Evolutionary conservation across 306 rosid genomes (phyloP), one percentile per base, ranked within the genome.

Genomic region (Trifolium dubium): DNA sequence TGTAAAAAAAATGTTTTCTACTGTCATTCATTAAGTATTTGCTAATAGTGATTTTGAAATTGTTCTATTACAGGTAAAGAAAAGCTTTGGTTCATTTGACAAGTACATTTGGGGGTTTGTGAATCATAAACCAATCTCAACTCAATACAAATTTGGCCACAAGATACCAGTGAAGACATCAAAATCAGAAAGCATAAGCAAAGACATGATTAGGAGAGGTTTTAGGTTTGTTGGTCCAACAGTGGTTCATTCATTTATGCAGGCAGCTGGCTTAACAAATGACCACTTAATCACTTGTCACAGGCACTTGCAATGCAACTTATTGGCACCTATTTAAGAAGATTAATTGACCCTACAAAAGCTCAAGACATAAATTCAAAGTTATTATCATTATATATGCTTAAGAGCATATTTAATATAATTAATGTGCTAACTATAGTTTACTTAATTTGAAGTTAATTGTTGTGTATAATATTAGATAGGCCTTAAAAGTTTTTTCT

Each of bases 121-220:
- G 55, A 95, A 88, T 84, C 83, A 90, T 35, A 90, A 88, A 74
- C 92, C 96, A 0, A 88, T 95, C 80, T 90, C 88, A 13, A 90
- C 95, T 13, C 96, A 92, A 34, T 88, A 92, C 92, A 95, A 90
- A 62, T 85, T 89, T 74, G 97, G 95, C 32, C 88, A 95, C 82
- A 95, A 86, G 80, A 87, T 92, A 12, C 99, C 98, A 73, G 98
- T 87, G 77, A 95, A 92, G 89, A 95, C 98, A 9, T 95, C 99
- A 74, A 95, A 94, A 86, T 94, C 99, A 43, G 99, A 94, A 67
- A 87, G 81, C 85, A 92, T 94, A 62, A 94, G 99, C 89, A 94
- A 90, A 74, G 96, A 94, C 86, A 88, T 94, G 99, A 85, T 94
- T 0, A 81, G 97, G n/a, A 86, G 98, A 62, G 97, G 98, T 1